These are phyloP conservation scores for barley (Hordeum vulgare) DNA, from an alignment of 176 grass and related monocot genomes.

Conservation along the genomic window MorexV3_pseudomolecules_assembly NC_058519.1:609730289-609730788, in stretches of 20 bases:
- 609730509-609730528: not conserved
- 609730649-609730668: not conserved
- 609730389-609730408: not conserved
- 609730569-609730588: not conserved
- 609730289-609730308: not conserved
- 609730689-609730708: not conserved
- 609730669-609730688: not conserved
- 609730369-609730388: not conserved
- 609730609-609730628: not conserved
- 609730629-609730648: not conserved
- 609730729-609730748: not conserved
- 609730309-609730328: conserved; percentile 8
- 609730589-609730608: not conserved
- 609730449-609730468: not conserved
- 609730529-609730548: not conserved
- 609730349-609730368: not conserved
- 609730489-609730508: not conserved
- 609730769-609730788: not conserved
- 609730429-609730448: conserved; percentile 14
- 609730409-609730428: conserved; percentile 1
- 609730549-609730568: not conserved
- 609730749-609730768: not conserved
- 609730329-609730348: conserved; percentile 24
- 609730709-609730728: not conserved
- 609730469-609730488: not conserved